Evolutionary conservation across 2,329 filamentous ascomycete species (phyloP).

Genomic region (Beauveria bassiana): DNA sequence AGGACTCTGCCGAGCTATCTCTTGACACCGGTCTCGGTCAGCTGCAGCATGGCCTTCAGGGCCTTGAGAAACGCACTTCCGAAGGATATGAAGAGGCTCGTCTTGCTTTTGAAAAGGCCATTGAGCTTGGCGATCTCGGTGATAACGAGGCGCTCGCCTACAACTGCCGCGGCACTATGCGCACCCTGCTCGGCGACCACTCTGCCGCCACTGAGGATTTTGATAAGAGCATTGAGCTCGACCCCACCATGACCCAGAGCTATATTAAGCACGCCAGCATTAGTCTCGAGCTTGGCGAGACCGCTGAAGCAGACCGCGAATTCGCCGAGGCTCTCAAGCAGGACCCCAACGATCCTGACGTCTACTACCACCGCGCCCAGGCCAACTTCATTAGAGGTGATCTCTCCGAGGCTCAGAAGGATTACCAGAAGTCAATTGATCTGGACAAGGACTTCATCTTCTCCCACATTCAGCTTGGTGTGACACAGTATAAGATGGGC

Average conservation of each 20-base stretch:
- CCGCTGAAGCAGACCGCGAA: constrained; percentile 78
- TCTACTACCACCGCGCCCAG: constrained; percentile 98
- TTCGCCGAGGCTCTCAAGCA: constrained; percentile 80
- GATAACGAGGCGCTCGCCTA: constrained; percentile 85
- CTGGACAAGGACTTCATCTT: constrained; percentile 95
- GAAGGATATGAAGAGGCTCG: constrained; percentile 89
- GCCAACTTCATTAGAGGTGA: constrained; percentile 96
- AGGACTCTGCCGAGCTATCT: constrained; percentile 69
- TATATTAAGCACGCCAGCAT: constrained; percentile 99
- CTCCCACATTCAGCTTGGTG: constrained; percentile 97
- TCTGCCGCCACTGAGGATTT: constrained; percentile 75
- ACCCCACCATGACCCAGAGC: constrained; percentile 84
- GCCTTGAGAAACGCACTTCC: constrained; percentile 77
- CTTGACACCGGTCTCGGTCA: constrained; percentile 78
- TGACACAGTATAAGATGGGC: constrained; percentile 99
- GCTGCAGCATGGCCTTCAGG: constrained; percentile 72
- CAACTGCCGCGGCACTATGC: constrained; percentile 95
- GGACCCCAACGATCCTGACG: constrained; percentile 85
- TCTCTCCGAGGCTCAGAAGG: constrained; percentile 87
- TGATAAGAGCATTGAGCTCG: constrained; percentile 85
- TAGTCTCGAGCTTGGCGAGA: constrained; percentile 85
- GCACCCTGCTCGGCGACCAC: constrained; percentile 84
- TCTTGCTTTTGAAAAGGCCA: constrained; percentile 75
- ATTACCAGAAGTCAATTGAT: constrained; percentile 99
- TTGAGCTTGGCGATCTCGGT: constrained; percentile 72